phyloP scores from a whole-genome alignment of 495 filamentous ascomycete genomes.

The Annulohypoxylon stygium region DNA sequence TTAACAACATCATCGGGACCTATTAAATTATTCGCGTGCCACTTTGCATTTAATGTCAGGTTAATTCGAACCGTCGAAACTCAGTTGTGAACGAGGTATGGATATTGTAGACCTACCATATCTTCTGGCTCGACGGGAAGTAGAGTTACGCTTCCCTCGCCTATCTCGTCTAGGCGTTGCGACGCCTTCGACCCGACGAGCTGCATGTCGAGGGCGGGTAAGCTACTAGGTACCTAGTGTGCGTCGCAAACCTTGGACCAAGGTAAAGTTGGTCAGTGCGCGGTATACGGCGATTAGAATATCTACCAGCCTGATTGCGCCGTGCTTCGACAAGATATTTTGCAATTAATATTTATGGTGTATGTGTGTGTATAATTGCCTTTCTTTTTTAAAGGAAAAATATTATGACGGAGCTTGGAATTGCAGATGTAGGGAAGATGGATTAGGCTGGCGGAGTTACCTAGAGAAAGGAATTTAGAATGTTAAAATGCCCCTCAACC shows the following conservation, averaged over 20 bases:
- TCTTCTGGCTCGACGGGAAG: conserved; percentile 94
- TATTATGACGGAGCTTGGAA: background rate
- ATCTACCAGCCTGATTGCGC: background rate
- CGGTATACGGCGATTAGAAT: background rate
- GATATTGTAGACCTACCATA: conserved; percentile 72
- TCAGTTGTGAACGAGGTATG: background rate
- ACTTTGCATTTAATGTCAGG: conserved; percentile 63
- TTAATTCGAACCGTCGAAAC: conserved; percentile 3
- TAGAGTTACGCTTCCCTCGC: conserved; percentile 82
- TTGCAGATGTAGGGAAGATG: background rate
- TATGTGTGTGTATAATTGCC: background rate
- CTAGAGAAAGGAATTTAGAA: background rate
- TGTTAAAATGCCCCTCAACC: conserved; percentile 22
- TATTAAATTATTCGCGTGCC: conserved; percentile 98
- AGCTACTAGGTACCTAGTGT: background rate
- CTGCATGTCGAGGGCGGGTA: conserved; percentile 40
- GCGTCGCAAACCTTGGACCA: background rate
- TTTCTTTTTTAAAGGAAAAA: background rate
- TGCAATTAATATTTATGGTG: background rate
- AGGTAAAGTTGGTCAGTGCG: background rate
- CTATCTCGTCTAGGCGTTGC: conserved; percentile 75
- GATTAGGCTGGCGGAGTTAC: background rate
- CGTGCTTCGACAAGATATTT: background rate
- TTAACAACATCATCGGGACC: conserved; percentile 80
- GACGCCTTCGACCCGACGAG: conserved; percentile 53